Evolutionary conservation across 306 rosid species (phyloP).

Genomic region (Boehmeria nivea): DNA sequence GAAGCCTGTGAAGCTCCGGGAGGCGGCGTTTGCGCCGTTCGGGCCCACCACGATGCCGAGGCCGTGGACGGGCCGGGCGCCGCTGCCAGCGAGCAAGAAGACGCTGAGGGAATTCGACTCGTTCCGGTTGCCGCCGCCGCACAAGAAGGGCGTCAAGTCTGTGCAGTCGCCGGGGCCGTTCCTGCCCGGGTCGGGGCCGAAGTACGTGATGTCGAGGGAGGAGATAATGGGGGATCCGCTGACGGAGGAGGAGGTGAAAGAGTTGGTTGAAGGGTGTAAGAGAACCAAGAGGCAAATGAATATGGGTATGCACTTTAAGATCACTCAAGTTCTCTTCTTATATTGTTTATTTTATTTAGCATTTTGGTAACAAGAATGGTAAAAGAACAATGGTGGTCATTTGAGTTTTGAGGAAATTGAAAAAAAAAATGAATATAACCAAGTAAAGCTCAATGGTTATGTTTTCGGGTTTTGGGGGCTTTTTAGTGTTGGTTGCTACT

Average conservation of each 20-base stretch:
- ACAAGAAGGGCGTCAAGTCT: constrained; percentile 80
- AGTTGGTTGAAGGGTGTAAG: constrained; percentile 39
- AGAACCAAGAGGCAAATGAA: constrained; percentile 54
- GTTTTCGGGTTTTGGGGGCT: neutral
- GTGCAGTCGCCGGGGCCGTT: constrained; percentile 84
- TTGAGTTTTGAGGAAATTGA: neutral
- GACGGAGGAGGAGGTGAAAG: constrained; percentile 53
- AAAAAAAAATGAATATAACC: neutral
- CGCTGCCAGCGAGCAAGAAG: constrained; percentile 77
- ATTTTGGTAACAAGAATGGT: too few relatives aligned
- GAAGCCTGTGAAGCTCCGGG: constrained; percentile 70
- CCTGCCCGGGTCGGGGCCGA: constrained; percentile 60
- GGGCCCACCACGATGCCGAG: constrained; percentile 66
- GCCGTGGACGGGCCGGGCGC: constrained; percentile 86
- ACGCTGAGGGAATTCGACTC: constrained; percentile 71
- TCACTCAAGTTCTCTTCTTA: too few relatives aligned
- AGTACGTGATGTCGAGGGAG: constrained; percentile 60
- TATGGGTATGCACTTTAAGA: constrained; percentile 34
- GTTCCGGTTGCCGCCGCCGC: constrained; percentile 69
- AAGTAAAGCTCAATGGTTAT: neutral
- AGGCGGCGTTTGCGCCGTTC: constrained; percentile 61
- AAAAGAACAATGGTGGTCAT: too few relatives aligned
- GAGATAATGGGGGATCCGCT: constrained; percentile 72
- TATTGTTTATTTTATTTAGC: too few relatives aligned
- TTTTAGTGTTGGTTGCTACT: too few relatives aligned